Evolutionary conservation across 768 basidiomycete species (phyloP).

Genomic region (Suillus paluster): DNA sequence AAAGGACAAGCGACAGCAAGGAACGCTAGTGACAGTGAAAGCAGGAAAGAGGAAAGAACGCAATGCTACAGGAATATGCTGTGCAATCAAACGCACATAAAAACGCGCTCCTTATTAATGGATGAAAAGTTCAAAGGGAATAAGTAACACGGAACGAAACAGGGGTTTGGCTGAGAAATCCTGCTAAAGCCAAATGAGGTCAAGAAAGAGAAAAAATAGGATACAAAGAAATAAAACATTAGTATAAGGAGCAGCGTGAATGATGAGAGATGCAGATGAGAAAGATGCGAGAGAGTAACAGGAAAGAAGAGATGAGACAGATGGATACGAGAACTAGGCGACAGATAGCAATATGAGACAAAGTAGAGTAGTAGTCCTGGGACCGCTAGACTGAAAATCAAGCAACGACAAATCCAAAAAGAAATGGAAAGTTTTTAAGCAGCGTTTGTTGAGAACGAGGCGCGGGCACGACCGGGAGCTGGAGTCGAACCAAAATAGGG

Average conservation of each 20-base stretch:
- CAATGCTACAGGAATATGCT: constrained; percentile 40
- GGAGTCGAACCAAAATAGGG: constrained; percentile 23
- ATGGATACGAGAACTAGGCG: constrained; percentile 23
- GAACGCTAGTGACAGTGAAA: constrained; percentile 22
- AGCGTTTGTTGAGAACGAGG: constrained; percentile 39
- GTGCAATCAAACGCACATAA: constrained; percentile 33
- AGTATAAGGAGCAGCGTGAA: constrained; percentile 35
- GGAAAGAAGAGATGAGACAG: constrained; percentile 19
- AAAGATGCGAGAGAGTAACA: constrained; percentile 16
- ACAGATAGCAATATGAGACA: constrained; percentile 40
- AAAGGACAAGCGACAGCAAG: constrained; percentile 15
- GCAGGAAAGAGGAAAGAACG: constrained; percentile 33
- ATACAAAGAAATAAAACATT: constrained; percentile 34
- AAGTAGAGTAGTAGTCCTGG: constrained; percentile 37
- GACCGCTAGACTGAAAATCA: constrained; percentile 31
- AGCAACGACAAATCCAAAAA: constrained; percentile 20
- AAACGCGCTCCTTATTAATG: constrained; percentile 39
- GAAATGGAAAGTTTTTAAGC: constrained; percentile 30
- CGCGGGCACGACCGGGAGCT: constrained; percentile 28
- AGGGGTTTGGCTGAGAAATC: constrained; percentile 33
- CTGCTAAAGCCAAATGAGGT: constrained; percentile 32
- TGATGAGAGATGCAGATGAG: constrained; percentile 12
- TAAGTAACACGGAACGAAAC: constrained; percentile 34
- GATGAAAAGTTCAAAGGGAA: constrained; percentile 40
- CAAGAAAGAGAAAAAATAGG: constrained; percentile 32